phyloP scores from a whole-genome alignment of 345 rosid genomes.

The Hypericum perforatum region DNA sequence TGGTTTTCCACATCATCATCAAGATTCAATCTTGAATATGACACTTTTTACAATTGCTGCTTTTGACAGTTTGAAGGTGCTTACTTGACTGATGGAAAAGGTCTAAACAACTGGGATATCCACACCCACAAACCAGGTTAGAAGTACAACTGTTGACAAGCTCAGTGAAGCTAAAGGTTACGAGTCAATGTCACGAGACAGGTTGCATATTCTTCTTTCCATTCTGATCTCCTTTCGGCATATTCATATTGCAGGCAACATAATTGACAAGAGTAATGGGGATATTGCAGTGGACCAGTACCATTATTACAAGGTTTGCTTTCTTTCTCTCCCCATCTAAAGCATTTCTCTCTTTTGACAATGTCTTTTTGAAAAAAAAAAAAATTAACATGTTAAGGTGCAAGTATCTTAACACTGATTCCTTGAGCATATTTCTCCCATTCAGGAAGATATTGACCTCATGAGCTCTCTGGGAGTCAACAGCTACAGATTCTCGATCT shows the following conservation, averaged over 20 bases:
- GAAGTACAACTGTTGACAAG: not conserved
- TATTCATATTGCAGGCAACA: conserved; percentile 27
- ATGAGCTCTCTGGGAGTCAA: conserved; percentile 52
- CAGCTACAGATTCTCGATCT: conserved; percentile 67
- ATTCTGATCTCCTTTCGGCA: not conserved
- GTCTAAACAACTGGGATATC: conserved; percentile 46
- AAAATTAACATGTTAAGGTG: no score
- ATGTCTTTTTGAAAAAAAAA: no score
- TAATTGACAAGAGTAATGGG: conserved; percentile 54
- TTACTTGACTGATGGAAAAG: conserved; percentile 42
- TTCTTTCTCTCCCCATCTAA: no score
- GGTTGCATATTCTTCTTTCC: no score
- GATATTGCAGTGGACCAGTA: conserved; percentile 62
- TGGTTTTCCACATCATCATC: not conserved
- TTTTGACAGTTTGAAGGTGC: conserved; percentile 45
- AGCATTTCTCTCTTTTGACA: no score
- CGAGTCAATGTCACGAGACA: no score
- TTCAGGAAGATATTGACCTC: conserved; percentile 50
- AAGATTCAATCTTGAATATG: not conserved
- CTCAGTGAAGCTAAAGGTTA: no score
- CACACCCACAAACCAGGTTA: conserved; percentile 34
- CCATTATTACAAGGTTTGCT: conserved; percentile 44
- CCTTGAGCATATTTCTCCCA: no score
- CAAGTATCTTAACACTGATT: no score
- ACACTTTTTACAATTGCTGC: not conserved